Base-by-base conservation (phyloP, 306 rosid genomes). In the Mucuna pruriens region DNA sequence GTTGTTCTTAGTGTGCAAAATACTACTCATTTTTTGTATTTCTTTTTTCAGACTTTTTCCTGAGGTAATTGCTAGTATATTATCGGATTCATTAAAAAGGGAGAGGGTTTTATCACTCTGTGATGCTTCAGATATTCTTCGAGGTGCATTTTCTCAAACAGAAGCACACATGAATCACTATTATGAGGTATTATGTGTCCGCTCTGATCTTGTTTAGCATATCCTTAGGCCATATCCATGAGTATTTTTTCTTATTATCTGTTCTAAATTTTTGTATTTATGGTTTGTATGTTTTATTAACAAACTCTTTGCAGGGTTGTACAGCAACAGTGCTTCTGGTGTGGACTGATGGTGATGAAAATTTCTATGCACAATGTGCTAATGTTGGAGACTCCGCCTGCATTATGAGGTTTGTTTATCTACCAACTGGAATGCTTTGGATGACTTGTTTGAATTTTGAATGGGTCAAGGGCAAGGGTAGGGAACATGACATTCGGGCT, bases 371-470 rank as follows among this genome's bases (percentile, higher is more conserved):
- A 20, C 99, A 96, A 83, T 93, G 98, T 89, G 99, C 99, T 67
- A 96, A 96, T 84, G 91, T 96, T 68, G 99, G 99, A 80, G 99
- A 96, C 83, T 96, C 99, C 33, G 81, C 90, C 69, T 93, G 99
- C 75, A 81, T 92, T 77, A 82, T 96, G 86, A 96, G 89, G 99
- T 96, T 83, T 36, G 91, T 84, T 52, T 78, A 44, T 73, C 83
- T 69, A 64, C 66, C 61, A 66, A 55, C 44, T 76, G 33, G 42
- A 84, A 51, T 84, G 34, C n/a, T 62, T 57, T 42, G 81, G 83
- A 71, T 77, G 38, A 45, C n/a, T 65, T 72, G 42, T 65, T 48
- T 66, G 71, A 45, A 36, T 62, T 61, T 77, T 77, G 77, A 65
- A 61, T 80, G 65, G 62, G 84, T 55, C 33, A 80, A 61, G 78